Evolutionary conservation across 2,329 filamentous ascomycete species (phyloP).

Genomic region (Trichoderma endophyticum): DNA sequence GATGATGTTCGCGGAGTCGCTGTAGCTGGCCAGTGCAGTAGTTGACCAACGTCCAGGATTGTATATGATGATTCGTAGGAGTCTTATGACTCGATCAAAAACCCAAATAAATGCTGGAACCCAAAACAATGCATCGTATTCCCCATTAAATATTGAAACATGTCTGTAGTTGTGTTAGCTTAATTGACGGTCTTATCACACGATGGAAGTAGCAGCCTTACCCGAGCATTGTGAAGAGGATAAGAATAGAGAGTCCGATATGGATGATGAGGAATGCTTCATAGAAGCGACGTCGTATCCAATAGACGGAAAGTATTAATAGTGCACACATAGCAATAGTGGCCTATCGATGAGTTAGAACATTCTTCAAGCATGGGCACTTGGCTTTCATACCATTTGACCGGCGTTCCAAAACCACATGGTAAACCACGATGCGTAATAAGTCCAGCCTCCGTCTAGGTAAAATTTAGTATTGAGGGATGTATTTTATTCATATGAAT

Average conservation of each 20-base stretch:
- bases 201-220: constrained; percentile 31
- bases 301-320: constrained; percentile 48
- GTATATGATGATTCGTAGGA: constrained; percentile 41
- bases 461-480: not conserved
- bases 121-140: constrained; percentile 51
- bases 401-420: constrained; percentile 51
- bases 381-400: constrained; percentile 38
- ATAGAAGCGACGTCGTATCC: constrained; percentile 51
- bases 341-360: constrained; percentile 30
- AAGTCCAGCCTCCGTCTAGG: constrained; percentile 38
- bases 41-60: constrained; percentile 39
- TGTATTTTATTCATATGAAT: not conserved
- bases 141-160: constrained; percentile 49
- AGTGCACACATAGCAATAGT: constrained; percentile 45
- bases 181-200: accelerated
- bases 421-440: constrained; percentile 37
- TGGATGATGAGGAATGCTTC: constrained; percentile 50
- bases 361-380: accelerated
- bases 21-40: constrained; percentile 34
- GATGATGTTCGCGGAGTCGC: constrained; percentile 40
- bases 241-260: constrained; percentile 49
- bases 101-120: constrained; percentile 48
- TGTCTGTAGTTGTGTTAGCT: constrained; percentile 29
- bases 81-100: constrained; percentile 46
- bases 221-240: constrained; percentile 51